A percentile compares a stretch with the other conserved stretches of the same genome.
phyloP scores from a whole-genome alignment of 2,329 filamentous ascomycete genomes.

The Monosporascus sp. region DNA sequence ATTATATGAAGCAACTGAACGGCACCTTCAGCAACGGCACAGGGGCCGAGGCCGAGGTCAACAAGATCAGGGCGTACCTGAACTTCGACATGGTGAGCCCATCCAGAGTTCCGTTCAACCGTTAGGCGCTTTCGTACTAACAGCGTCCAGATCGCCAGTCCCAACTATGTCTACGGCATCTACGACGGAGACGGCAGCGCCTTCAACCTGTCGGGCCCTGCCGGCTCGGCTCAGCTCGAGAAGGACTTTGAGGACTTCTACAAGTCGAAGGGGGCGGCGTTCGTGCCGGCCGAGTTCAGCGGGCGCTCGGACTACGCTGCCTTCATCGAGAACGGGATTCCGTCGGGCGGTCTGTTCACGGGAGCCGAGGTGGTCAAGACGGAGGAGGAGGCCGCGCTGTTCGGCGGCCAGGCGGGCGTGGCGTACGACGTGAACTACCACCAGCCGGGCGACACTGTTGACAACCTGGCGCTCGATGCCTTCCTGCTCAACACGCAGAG shows the following conservation, averaged over 20 bases:
- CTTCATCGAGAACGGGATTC: slow-evolving; percentile 28
- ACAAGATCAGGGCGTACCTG: slow-evolving; percentile 54
- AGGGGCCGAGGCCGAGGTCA: slow-evolving; percentile 41
- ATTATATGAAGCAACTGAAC: slow-evolving; percentile 39
- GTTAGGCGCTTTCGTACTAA: not conserved
- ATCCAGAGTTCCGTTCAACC: slow-evolving; percentile 11
- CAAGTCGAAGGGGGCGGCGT: slow-evolving; percentile 37
- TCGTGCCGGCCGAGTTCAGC: slow-evolving; percentile 58
- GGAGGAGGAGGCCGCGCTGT: slow-evolving; percentile 42
- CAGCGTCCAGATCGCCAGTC: slow-evolving; percentile 30
- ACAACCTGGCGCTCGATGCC: slow-evolving; percentile 47
- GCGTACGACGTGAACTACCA: slow-evolving; percentile 55
- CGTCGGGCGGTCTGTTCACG: slow-evolving; percentile 64
- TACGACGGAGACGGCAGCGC: slow-evolving; percentile 51
- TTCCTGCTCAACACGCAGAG: slow-evolving; percentile 51
- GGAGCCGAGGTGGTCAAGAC: slow-evolving; percentile 58
- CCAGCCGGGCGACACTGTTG: slow-evolving; percentile 43
- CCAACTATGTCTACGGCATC: slow-evolving; percentile 46
- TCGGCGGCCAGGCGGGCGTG: slow-evolving; percentile 49
- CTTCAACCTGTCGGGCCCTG: slow-evolving; percentile 48
- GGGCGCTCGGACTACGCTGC: slow-evolving; percentile 63
- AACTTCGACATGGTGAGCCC: slow-evolving; percentile 57
- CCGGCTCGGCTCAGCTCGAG: slow-evolving; percentile 51
- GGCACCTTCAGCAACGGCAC: slow-evolving; percentile 20
- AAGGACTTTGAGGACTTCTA: slow-evolving; percentile 47